Evolutionary conservation across 306 rosid genomes (phyloP), one percentile per base, ranked within the genome.

Genomic region (Comarum palustre): DNA sequence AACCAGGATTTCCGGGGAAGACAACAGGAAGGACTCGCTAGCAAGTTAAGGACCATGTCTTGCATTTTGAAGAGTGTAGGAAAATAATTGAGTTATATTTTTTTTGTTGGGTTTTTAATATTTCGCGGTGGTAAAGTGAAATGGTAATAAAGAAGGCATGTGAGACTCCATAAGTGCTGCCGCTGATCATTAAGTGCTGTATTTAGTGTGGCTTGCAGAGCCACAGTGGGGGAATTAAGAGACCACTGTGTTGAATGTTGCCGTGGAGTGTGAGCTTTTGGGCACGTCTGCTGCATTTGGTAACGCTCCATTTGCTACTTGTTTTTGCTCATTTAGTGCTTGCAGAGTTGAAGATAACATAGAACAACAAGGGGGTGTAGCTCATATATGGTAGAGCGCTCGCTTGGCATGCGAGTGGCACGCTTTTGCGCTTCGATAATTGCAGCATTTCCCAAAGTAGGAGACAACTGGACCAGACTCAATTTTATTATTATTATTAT

Each of bases 211-310:
- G 43, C 31, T 15, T 48, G 71, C 59, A 50, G n/a, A 75, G 48
- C 14, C 29, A 45, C 73, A 59, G 71, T 12, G 82, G 80, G 27
- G 79, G 65, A 77, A 70, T 36, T 72, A 61, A 75, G 65, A 27
- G 20, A 29, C 71, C 64, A 77, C 14, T 62, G 76, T 81, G 80
- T 69, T 4, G 6, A 36, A 50, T 36, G 69, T n/a, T 34, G 82
- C 27, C 74, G 83, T 79, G 92, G 85, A 81, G 77, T 69, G 54
- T 79, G 84, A 85, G 90, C 82, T 66, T 29, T n/a, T 31, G 1
- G 82, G 69, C 84, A 62, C 69, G 64, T 69, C 61, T 16, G 17
- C 3, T 0, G 66, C 66, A 71, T 71, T 69, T 25, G 72, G 80
- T 4, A 31, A 24, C 22, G 55, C 4, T 42, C 66, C 67, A 38